phyloP scores from a whole-genome alignment of 106 monocot species.

The Xerophyta viscosa region DNA sequence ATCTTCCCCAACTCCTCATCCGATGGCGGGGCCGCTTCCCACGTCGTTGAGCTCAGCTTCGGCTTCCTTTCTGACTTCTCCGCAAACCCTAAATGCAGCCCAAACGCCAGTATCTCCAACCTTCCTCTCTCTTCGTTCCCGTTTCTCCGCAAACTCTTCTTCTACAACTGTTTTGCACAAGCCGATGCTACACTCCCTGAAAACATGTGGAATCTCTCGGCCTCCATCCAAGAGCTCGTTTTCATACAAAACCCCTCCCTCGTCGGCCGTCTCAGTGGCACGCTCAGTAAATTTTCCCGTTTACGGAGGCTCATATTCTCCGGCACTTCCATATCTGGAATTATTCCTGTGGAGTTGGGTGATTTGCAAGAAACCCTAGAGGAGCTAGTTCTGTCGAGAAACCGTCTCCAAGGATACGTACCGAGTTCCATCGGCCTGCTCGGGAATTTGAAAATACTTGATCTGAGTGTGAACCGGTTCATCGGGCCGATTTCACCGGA shows the following conservation, averaged over 20 bases:
- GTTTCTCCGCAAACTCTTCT: constrained; percentile 59
- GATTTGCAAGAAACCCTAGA: constrained; percentile 21
- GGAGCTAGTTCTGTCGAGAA: constrained; percentile 45
- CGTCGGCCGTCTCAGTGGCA: constrained; percentile 25
- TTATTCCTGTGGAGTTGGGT: constrained; percentile 37
- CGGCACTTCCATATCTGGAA: constrained; percentile 29
- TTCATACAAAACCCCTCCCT: constrained; percentile 62
- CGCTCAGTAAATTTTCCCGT: constrained; percentile 17
- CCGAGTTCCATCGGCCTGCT: constrained; percentile 16
- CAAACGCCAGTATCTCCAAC: constrained; percentile 21
- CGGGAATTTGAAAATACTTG: constrained; percentile 29
- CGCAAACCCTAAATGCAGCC: constrained; percentile 49
- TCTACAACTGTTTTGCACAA: constrained; percentile 53
- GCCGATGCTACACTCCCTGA: constrained; percentile 7
- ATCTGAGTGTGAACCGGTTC: constrained; percentile 50
- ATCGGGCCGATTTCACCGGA: constrained; percentile 22
- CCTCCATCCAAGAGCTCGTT: constrained; percentile 49
- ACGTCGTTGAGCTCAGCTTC: constrained; percentile 64
- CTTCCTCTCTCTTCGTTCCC: constrained; percentile 26
- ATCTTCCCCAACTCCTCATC: constrained; percentile 9
- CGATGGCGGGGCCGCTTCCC: constrained; percentile 5
- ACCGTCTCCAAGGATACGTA: constrained; percentile 31
- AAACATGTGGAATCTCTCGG: constrained; percentile 19
- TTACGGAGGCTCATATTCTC: constrained; percentile 44
- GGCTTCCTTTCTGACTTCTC: constrained; percentile 71